Percentiles rank a stretch among this genome's conserved stretches.
Evolutionary conservation across 2,329 filamentous ascomycete species (phyloP).

Genomic region (Pseudogymnoascus verrucosus): DNA sequence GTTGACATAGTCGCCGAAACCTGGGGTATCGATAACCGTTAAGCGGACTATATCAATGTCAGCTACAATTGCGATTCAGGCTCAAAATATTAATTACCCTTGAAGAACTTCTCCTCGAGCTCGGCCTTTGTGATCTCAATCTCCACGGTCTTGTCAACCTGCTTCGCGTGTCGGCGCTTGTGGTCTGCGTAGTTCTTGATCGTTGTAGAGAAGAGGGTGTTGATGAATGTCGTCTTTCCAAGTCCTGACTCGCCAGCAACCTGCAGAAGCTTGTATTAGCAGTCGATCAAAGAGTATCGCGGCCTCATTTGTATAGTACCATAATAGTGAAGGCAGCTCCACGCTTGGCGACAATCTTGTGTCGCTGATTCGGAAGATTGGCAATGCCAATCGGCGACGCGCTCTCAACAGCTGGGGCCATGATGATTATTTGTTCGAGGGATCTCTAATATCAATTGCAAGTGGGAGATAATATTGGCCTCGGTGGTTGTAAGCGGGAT

Average conservation of each 20-base stretch:
- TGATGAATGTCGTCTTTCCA: conserved; percentile 99
- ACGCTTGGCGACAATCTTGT: conserved; percentile 71
- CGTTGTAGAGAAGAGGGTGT: conserved; percentile 98
- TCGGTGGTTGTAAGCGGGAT: neutral
- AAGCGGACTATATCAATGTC: conserved; percentile 63
- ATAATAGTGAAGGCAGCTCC: conserved; percentile 99
- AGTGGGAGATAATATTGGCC: conserved; percentile 3
- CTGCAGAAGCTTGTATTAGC: conserved; percentile 36
- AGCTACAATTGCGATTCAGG: conserved; percentile 10
- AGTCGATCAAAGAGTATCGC: conserved; percentile 1
- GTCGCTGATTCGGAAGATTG: conserved; percentile 65
- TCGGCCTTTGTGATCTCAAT: conserved; percentile 99
- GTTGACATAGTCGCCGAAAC: conserved; percentile 99
- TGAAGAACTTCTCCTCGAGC: conserved; percentile 99
- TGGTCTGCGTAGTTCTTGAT: conserved; percentile 99
- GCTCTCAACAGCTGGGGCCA: conserved; percentile 53
- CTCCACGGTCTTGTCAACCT: conserved; percentile 99
- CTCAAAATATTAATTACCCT: conserved; percentile 53
- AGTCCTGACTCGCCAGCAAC: conserved; percentile 97
- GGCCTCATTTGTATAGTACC: conserved; percentile 46
- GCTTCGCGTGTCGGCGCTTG: conserved; percentile 98
- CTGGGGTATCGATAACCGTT: conserved; percentile 97
- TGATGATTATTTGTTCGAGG: conserved; percentile 25
- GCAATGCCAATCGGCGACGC: conserved; percentile 65
- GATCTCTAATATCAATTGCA: neutral